Base-by-base conservation (phyloP, 768 basidiomycete genomes). In the Kondoa malvinella region DNA sequence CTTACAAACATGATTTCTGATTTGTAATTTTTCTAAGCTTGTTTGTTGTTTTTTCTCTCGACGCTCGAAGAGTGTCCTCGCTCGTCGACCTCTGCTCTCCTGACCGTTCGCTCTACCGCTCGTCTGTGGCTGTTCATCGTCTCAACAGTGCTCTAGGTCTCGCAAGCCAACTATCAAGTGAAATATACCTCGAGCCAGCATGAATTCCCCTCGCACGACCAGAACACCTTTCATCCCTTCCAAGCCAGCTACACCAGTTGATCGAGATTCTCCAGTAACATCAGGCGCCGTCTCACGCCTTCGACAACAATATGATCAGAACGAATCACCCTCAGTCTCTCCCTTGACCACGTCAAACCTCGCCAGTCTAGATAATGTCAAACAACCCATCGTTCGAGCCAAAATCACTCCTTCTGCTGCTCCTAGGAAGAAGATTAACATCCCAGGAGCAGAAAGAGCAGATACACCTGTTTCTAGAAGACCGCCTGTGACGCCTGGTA, bases 381-480 rank as follows among this genome's bases (percentile, higher is more conserved):
- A 21, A 8, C 63, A 25, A 8, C 21, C 57, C 25, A 33, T 65
- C 25, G 69, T 64, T 21, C 58, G 71, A n/a, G 74, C 74, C 25
- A 69, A 68, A 21, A 34, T 75, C 50, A 73, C 74, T 0, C 70
- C 74, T 0, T 50, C 66, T 3, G 74, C 74, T 0, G 66, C 71
- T 0, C 71, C 72, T 0, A 68, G 71, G 0, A 69, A 68, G 12
- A 73, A 73, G 34, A 34, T 57, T 12, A 62, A 32, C 21, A 63
- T 75, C 0, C 71, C 71, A 1, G 74, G 74, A 4, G 65, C 73
- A 21, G 73, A 74, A 56, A 56, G 65, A n/a, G 73, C 72, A n/a
- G 72, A 74, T 34, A n/a, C 29, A 12, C 63, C 63, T 32, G 25
- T 14, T 58, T 68, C 0, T 4, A 14, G 58, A 4, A 4, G 15